Conservation (phyloP, 176 grass and related monocot species). For the Aegilops longissima region DNA sequence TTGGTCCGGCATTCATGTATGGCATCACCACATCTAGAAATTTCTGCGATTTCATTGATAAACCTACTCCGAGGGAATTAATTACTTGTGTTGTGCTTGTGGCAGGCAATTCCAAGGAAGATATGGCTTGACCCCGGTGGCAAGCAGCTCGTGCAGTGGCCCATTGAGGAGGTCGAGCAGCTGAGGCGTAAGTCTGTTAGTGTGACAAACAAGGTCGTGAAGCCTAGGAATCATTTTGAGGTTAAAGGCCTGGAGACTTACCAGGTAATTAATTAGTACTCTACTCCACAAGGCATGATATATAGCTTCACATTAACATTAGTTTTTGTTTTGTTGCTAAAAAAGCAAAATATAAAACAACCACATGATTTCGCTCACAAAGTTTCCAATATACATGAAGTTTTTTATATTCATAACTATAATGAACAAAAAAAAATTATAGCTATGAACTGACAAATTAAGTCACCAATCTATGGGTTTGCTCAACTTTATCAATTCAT, state of each 20-base stretch:
- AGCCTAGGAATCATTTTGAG: constrained; percentile 31
- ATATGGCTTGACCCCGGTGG: constrained; percentile 44
- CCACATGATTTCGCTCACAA: background rate
- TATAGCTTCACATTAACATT: background rate
- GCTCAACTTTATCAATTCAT: background rate
- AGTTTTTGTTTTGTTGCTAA: background rate
- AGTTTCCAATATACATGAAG: background rate
- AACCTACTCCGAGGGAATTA: background rate
- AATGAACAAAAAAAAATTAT: background rate
- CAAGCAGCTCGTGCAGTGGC: constrained; percentile 57
- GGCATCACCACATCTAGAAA: background rate
- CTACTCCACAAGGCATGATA: background rate
- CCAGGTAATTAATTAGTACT: constrained; percentile 31
- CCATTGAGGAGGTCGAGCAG: constrained; percentile 47
- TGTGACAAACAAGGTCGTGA: constrained; percentile 15
- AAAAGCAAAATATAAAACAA: background rate
- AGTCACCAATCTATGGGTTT: no score
- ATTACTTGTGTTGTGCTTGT: background rate
- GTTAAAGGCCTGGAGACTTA: constrained; percentile 39
- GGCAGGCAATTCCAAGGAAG: constrained; percentile 31
- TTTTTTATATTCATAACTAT: background rate
- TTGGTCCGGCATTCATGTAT: constrained; percentile 64
- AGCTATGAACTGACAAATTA: background rate
- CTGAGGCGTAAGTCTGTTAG: constrained; percentile 37
- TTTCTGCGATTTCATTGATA: background rate